These are phyloP conservation scores for Mycena rebaudengoi DNA, from an alignment of 768 basidiomycete genomes.

Conservation along the genomic window DNA sequence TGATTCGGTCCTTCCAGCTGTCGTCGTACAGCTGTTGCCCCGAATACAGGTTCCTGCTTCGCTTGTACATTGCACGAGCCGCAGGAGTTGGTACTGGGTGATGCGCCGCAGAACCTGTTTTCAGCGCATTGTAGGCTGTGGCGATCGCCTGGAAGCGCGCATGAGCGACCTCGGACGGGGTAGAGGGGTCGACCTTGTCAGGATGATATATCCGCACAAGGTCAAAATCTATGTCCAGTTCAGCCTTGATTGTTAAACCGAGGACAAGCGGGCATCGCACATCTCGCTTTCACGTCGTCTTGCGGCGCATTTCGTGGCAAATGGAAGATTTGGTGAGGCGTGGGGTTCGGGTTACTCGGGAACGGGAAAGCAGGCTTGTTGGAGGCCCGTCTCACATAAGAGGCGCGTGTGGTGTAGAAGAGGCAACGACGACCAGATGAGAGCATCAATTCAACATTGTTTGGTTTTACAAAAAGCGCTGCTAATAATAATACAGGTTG, in stretches of 20 bases:
- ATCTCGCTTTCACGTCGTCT: slow-evolving; percentile 64
- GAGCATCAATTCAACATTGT: not conserved
- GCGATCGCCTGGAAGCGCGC: slow-evolving; percentile 75
- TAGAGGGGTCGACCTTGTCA: slow-evolving; percentile 57
- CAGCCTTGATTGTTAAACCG: not conserved
- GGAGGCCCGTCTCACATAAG: not conserved
- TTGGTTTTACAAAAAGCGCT: slow-evolving; percentile 4
- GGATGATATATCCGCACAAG: slow-evolving; percentile 85
- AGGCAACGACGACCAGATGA: not conserved
- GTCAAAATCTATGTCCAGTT: slow-evolving; percentile 66
- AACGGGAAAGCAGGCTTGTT: slow-evolving; percentile 48
- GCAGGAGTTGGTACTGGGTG: slow-evolving; percentile 47
- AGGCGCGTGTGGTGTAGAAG: slow-evolving; percentile 4
- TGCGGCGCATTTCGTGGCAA: slow-evolving; percentile 60
- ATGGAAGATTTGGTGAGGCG: slow-evolving; percentile 72
- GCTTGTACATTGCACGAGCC: slow-evolving; percentile 50
- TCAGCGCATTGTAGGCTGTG: slow-evolving; percentile 71
- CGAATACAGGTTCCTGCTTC: slow-evolving; percentile 55
- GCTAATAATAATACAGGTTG: slow-evolving; percentile 19
- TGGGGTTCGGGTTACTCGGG: slow-evolving; percentile 58
- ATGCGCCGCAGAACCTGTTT: slow-evolving; percentile 48
- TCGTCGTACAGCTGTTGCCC: slow-evolving; percentile 59
- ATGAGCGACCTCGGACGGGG: slow-evolving; percentile 61
- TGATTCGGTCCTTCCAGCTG: slow-evolving; percentile 70
- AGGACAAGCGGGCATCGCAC: slow-evolving; percentile 43